Base-by-base conservation (phyloP, 177 flowering plant genomes). In the Vitis hybrid region DNA sequence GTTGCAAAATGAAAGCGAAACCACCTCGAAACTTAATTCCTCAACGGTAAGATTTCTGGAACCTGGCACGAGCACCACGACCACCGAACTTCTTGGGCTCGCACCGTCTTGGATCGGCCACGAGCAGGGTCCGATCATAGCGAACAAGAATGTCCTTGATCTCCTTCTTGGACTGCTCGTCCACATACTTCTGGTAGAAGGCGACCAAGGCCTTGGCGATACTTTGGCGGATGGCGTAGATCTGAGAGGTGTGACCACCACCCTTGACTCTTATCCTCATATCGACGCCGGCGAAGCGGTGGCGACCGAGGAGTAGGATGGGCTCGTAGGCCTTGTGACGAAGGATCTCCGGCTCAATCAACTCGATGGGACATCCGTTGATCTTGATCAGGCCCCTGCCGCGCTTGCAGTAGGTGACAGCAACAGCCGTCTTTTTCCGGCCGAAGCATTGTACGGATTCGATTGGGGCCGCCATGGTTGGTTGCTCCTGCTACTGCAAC, bases 11-110 rank as follows among this genome's bases (percentile, higher is more conserved):
- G 8, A 26, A 60, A 59, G 7, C 59, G 29, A 66, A 26, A 39
- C 20, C 52, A 22, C 26, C 61, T 67, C 52, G 45, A 39, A 39
- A 39, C 59, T 53, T 16, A 5, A 3, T 57, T 68, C 71, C 52
- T 68, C 58, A 78, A 78, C 81, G 81, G 76, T 78, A 78, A n/a
- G 78, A 74, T 6, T 78, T 78, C 78, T 78, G 81, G 81, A 78
- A 78, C 71, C 81, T 71, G 4, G 81, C 73, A 31, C 81, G 68
- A 66, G 81, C 81, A 34, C 81, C 81, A 51, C 81, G 81, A 20
- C 81, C 81, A 49, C 81, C 78, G 51, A 78, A 78, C 71, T 74
- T 78, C 81, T 74, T 74, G 50, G 80, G 80, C 80, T 78, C 80
- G 72, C 80, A 78, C 34, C 80, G 59, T 14, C 80, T 50, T 0